phyloP scores from a whole-genome alignment of 306 rosid species.

The Abrus pulchellus region DNA sequence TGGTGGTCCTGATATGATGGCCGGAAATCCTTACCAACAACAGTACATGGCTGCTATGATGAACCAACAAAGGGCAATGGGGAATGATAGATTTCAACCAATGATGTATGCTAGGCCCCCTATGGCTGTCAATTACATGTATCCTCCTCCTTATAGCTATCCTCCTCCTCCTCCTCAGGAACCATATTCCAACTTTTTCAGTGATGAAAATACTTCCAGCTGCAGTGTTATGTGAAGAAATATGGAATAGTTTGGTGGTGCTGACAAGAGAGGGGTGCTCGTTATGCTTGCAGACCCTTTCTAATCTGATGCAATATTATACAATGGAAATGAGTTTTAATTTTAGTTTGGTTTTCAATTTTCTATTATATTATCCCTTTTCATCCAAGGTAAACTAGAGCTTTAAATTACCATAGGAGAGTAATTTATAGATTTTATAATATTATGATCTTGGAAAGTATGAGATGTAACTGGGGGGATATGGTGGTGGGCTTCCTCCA shows the following conservation, averaged over 20 bases:
- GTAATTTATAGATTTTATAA: conserved; percentile 54
- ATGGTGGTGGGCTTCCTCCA: conserved; percentile 36
- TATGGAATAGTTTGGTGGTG: not conserved
- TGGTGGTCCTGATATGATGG: conserved; percentile 59
- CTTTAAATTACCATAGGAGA: conserved; percentile 51
- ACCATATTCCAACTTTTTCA: conserved; percentile 71
- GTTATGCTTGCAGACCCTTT: not conserved
- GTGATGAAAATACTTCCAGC: conserved; percentile 88
- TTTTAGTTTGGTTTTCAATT: conserved; percentile 39
- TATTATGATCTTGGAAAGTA: conserved; percentile 48
- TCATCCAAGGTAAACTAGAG: conserved; percentile 51
- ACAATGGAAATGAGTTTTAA: conserved; percentile 60
- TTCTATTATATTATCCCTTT: conserved; percentile 31
- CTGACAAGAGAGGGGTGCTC: not conserved
- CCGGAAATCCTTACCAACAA: conserved; percentile 71
- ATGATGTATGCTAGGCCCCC: conserved; percentile 87
- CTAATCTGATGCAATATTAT: conserved; percentile 50
- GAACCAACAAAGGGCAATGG: conserved; percentile 76
- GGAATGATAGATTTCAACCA: conserved; percentile 79
- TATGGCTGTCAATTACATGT: conserved; percentile 63
- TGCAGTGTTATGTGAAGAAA: conserved; percentile 81
- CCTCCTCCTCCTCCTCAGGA: conserved; percentile 60
- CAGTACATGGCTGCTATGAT: conserved; percentile 78
- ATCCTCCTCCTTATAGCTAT: conserved; percentile 57
- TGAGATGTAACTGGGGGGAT: conserved; percentile 53